Evolutionary conservation across 371 early-diverging fungal species (phyloP).

Genomic region (Dinochytrium kinnereticum): DNA sequence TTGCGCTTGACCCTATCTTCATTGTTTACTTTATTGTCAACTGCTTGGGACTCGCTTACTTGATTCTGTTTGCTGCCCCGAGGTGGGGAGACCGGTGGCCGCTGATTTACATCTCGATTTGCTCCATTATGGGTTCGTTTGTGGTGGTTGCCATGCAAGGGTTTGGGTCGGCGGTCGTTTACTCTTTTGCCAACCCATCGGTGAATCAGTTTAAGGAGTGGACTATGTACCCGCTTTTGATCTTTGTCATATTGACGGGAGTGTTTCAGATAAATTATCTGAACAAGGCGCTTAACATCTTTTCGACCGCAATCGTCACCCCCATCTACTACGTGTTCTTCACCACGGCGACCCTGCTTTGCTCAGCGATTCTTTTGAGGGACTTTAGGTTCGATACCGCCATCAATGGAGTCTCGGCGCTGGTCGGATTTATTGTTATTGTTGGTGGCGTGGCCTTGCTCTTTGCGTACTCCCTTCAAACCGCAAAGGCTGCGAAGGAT

Average conservation of each 20-base stretch:
- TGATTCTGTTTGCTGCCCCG: slow-evolving; percentile 74
- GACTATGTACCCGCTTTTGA: slow-evolving; percentile 47
- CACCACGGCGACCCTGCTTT: slow-evolving; percentile 52
- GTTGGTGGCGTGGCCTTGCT: slow-evolving; percentile 21
- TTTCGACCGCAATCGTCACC: slow-evolving; percentile 57
- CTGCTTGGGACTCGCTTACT: slow-evolving; percentile 55
- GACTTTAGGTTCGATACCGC: slow-evolving; percentile 37
- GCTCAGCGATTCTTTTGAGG: slow-evolving; percentile 49
- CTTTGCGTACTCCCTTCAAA: slow-evolving; percentile 4
- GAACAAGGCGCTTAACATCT: slow-evolving; percentile 50
- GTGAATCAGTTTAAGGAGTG: slow-evolving; percentile 50
- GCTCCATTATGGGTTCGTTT: slow-evolving; percentile 83
- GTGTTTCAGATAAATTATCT: slow-evolving; percentile 52
- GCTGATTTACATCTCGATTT: slow-evolving; percentile 87
- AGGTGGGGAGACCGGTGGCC: slow-evolving; percentile 60
- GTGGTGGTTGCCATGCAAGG: slow-evolving; percentile 52
- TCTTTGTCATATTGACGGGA: slow-evolving; percentile 42
- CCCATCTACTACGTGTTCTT: slow-evolving; percentile 63
- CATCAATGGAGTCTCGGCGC: slow-evolving; percentile 29
- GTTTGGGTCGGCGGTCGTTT: slow-evolving; percentile 51
- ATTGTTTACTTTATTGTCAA: slow-evolving; percentile 71
- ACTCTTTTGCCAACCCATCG: slow-evolving; percentile 29
- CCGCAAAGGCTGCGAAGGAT: slow-evolving; percentile 1
- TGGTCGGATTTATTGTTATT: slow-evolving; percentile 47
- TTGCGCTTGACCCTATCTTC: slow-evolving; percentile 50